Conservation (phyloP, 73 alveolate species). For the Tetrahymena thermophila region DNA sequence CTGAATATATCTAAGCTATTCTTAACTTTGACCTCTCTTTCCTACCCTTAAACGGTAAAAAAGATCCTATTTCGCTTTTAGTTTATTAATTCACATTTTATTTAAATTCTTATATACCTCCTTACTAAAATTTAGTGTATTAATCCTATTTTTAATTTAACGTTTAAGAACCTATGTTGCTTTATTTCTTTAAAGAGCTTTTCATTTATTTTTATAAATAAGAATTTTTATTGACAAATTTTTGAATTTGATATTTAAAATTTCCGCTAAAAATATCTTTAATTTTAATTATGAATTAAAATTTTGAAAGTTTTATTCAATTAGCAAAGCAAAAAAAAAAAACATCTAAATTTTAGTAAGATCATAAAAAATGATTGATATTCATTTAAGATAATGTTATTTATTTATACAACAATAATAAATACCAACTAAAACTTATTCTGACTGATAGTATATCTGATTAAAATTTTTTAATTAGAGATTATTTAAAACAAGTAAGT, state of each 20-base stretch:
- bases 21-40: background rate
- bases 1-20: background rate
- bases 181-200: background rate
- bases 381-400: no score
- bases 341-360: background rate
- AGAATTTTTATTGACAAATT: background rate
- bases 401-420: no score
- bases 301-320: background rate
- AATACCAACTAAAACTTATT: no score
- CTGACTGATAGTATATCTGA: no score
- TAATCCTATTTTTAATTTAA: background rate
- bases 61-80: background rate
- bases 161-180: background rate
- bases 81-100: background rate
- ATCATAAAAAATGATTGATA: background rate
- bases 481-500: no score
- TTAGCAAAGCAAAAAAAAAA: background rate
- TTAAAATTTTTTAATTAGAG: no score
- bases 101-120: background rate
- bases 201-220: background rate
- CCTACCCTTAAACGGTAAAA: background rate
- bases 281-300: background rate
- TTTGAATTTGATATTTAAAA: background rate
- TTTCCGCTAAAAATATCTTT: background rate
- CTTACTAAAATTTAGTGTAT: background rate